Evolutionary conservation across 768 basidiomycete genomes (phyloP).

Genomic region (Kwoniella shandongensis): DNA sequence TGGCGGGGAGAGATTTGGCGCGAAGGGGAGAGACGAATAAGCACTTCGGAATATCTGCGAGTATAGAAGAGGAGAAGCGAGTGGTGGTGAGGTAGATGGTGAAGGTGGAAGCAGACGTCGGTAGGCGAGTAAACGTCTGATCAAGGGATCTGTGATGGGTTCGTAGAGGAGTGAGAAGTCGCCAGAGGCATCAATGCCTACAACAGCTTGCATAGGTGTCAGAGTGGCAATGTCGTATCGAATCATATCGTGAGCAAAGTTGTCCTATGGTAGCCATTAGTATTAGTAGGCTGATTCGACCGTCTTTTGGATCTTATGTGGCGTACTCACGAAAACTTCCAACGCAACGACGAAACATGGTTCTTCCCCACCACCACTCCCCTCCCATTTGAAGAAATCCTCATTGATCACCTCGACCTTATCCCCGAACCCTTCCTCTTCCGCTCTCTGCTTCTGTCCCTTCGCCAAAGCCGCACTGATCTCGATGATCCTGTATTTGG

Average conservation of each 20-base stretch:
- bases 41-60: conserved; percentile 60
- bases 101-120: conserved; percentile 55
- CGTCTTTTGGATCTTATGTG: too few relatives aligned
- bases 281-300: not conserved
- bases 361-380: conserved; percentile 57
- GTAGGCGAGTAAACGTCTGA: conserved; percentile 71
- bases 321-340: conserved; percentile 88
- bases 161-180: conserved; percentile 83
- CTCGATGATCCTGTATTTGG: conserved; percentile 90
- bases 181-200: conserved; percentile 73
- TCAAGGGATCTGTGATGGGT: conserved; percentile 78
- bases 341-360: conserved; percentile 92
- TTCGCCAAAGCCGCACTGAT: conserved; percentile 77
- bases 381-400: conserved; percentile 60
- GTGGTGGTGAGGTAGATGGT: conserved; percentile 61
- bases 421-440: conserved; percentile 36
- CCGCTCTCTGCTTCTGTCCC: conserved; percentile 59
- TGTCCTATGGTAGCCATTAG: conserved; percentile 64
- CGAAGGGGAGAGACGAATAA: conserved; percentile 76
- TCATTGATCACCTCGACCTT: conserved; percentile 57
- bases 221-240: conserved; percentile 81
- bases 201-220: conserved; percentile 77
- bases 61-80: conserved; percentile 34
- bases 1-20: conserved; percentile 79
- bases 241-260: conserved; percentile 92